Conservation (phyloP, 2,329 filamentous ascomycete species). For the Geoglossum cookeanum region DNA sequence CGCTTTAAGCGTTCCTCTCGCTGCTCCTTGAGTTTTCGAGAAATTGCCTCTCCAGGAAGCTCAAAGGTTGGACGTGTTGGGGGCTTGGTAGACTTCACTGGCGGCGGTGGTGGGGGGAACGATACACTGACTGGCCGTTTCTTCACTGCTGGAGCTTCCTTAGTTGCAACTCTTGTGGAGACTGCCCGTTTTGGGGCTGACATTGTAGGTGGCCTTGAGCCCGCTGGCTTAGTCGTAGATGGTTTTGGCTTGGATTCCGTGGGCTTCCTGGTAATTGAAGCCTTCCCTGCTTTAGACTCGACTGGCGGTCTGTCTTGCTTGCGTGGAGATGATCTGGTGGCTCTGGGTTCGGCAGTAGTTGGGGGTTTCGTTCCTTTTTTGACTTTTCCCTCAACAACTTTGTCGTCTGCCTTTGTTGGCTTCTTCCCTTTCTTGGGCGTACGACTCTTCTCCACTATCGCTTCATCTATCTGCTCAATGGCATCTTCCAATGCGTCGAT, state of each 20-base stretch:
- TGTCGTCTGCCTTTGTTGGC: slow-evolving; percentile 3
- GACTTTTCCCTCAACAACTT: slow-evolving; percentile 7
- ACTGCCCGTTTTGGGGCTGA: background rate
- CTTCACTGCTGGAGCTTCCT: slow-evolving; percentile 8
- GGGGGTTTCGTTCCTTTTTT: slow-evolving; percentile 7
- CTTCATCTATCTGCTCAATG: slow-evolving; percentile 31
- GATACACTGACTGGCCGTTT: slow-evolving; percentile 16
- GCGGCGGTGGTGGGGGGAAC: slow-evolving; percentile 23
- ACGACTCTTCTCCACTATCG: slow-evolving; percentile 6
- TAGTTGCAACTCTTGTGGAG: background rate
- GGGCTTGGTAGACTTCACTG: slow-evolving; percentile 32
- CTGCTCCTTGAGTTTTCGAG: slow-evolving; percentile 14
- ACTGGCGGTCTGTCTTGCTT: background rate
- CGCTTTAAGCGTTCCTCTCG: slow-evolving; percentile 1
- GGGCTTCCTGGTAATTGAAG: background rate
- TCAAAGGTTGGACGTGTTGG: slow-evolving; percentile 38
- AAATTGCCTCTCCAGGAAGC: slow-evolving; percentile 42
- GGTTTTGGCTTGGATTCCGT: background rate
- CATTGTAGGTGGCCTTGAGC: background rate
- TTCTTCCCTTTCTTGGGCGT: slow-evolving; percentile 8
- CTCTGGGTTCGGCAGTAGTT: background rate
- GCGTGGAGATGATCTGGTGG: background rate
- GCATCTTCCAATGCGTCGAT: slow-evolving; percentile 43
- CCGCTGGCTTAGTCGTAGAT: background rate
- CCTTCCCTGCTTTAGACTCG: background rate